These are phyloP conservation scores for Vinca minor DNA, from an alignment of 257 asterid genomes.

Conservation along the genomic window DNA sequence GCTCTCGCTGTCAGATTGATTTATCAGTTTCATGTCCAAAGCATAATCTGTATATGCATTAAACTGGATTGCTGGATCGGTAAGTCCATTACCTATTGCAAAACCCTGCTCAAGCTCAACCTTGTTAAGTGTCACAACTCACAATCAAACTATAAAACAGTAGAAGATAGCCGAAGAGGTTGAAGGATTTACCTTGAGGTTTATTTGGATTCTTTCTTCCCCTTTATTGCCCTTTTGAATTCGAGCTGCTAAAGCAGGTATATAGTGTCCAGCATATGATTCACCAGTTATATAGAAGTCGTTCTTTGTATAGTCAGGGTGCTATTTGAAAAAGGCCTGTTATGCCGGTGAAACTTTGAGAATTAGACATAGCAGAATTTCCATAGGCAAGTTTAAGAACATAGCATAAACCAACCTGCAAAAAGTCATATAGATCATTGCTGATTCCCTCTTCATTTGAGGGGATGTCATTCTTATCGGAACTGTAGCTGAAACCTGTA, in stretches of 20 bases:
- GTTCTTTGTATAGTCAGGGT: constrained; percentile 60
- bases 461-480: constrained; percentile 29
- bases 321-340: constrained; percentile 80
- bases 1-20: background rate
- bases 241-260: constrained; percentile 91
- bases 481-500: constrained; percentile 51
- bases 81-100: constrained; percentile 11
- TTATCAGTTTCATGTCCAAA: constrained; percentile 9
- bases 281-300: constrained; percentile 90
- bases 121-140: background rate
- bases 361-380: background rate
- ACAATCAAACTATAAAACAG: background rate
- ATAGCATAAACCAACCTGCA: constrained; percentile 31
- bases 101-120: background rate
- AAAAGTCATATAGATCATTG: constrained; percentile 44
- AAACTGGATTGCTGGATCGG: constrained; percentile 3
- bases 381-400: background rate
- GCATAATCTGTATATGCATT: constrained; percentile 9
- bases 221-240: constrained; percentile 74
- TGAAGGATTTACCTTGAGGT: constrained; percentile 53
- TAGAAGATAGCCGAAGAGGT: background rate
- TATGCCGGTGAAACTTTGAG: constrained; percentile 2
- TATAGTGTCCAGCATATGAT: constrained; percentile 92
- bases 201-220: constrained; percentile 60
- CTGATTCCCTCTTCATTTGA: constrained; percentile 40